A percentile compares a stretch with the other conserved stretches of the same genome.
Evolutionary conservation across 176 grass and related monocot genomes (phyloP).

Genomic region (Lolium rigidum): DNA sequence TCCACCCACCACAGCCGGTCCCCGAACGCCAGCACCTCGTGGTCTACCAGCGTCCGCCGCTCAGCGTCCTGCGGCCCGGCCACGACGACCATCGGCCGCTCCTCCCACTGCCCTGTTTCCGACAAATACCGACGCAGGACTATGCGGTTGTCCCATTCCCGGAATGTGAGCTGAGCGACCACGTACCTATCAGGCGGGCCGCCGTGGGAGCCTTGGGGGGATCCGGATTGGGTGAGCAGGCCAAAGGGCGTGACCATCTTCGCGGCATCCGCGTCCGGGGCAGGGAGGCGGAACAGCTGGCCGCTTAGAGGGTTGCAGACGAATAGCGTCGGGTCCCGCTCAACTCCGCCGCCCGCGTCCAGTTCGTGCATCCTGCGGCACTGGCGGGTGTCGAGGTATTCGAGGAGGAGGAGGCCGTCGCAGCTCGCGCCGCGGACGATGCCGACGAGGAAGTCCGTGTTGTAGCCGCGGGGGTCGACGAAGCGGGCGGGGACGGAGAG

Average conservation of each 20-base stretch:
- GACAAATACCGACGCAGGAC: slow-evolving; percentile 37
- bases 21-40: not conserved
- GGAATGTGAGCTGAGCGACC: slow-evolving; percentile 24
- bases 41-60: not conserved
- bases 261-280: not conserved
- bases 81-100: not conserved
- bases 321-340: slow-evolving; percentile 4
- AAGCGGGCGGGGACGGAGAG: slow-evolving; percentile 35
- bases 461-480: not conserved
- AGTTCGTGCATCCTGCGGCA: not conserved
- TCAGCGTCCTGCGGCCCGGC: no score
- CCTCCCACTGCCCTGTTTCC: slow-evolving; percentile 12
- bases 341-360: not conserved
- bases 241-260: not conserved
- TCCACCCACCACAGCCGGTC: not conserved
- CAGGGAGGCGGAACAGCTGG: slow-evolving; percentile 37
- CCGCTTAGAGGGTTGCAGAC: slow-evolving; percentile 38
- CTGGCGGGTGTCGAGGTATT: not conserved
- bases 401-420: slow-evolving; percentile 47
- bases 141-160: not conserved
- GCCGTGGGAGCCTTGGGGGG: not conserved
- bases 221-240: slow-evolving; percentile 36
- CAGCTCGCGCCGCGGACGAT: slow-evolving; percentile 10
- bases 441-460: not conserved
- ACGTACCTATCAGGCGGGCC: slow-evolving; percentile 33